These are phyloP conservation scores for Xylaria scruposa DNA, from an alignment of 495 filamentous ascomycete species.

Conservation along the genomic window DNA sequence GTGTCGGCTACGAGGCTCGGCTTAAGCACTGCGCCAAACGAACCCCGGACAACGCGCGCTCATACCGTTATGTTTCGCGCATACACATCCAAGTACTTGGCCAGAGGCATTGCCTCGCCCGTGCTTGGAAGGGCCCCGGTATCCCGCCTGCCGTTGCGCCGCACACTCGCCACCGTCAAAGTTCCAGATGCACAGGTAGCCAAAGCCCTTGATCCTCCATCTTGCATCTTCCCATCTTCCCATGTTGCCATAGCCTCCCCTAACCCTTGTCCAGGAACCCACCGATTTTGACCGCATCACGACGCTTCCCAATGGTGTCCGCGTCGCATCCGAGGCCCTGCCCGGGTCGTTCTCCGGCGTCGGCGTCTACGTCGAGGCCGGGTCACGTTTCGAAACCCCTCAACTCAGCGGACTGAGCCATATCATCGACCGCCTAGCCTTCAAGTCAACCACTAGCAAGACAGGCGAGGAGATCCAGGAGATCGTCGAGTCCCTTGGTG, in stretches of 20 bases:
- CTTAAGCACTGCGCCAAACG: slow-evolving; percentile 5
- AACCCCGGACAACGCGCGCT: background rate
- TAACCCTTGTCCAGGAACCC: slow-evolving; percentile 69
- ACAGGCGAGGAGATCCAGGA: slow-evolving; percentile 87
- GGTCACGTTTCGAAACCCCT: slow-evolving; percentile 91
- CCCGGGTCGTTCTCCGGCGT: slow-evolving; percentile 95
- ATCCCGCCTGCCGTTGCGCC: slow-evolving; percentile 31
- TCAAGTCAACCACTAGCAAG: slow-evolving; percentile 84
- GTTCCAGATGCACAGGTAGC: slow-evolving; percentile 38
- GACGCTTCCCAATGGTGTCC: slow-evolving; percentile 88
- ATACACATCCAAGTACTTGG: slow-evolving; percentile 32
- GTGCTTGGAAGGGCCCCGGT: slow-evolving; percentile 25
- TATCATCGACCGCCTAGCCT: slow-evolving; percentile 93
- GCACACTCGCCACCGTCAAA: slow-evolving; percentile 37
- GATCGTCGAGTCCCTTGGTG: slow-evolving; percentile 81
- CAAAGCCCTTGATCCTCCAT: background rate
- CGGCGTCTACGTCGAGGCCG: slow-evolving; percentile 95
- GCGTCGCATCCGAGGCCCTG: slow-evolving; percentile 93
- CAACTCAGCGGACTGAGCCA: slow-evolving; percentile 90
- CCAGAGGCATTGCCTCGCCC: slow-evolving; percentile 36
- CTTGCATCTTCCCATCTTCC: too few species aligned
- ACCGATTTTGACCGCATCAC: slow-evolving; percentile 88
- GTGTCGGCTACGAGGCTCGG: background rate
- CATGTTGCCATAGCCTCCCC: background rate
- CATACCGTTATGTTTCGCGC: slow-evolving; percentile 39